Conservation (phyloP, 768 basidiomycete species). For the Psilocybe subaeruginosa region DNA sequence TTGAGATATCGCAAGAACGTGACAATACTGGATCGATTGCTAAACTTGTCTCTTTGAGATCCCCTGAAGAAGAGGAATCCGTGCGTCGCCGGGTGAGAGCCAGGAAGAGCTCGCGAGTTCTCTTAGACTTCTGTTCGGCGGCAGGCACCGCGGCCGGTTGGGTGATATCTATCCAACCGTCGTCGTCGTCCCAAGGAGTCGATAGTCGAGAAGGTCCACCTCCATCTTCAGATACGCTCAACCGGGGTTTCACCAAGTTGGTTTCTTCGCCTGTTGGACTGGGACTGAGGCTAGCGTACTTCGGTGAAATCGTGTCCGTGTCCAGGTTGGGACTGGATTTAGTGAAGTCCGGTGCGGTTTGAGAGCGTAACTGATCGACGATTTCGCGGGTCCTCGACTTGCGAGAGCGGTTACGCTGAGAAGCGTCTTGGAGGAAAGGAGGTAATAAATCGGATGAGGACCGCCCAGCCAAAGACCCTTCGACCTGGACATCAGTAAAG, state of each 20-base stretch:
- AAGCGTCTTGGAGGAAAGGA: conserved; percentile 48
- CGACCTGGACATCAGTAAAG: conserved; percentile 43
- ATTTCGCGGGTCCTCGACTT: conserved; percentile 62
- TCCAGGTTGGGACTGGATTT: conserved; percentile 2
- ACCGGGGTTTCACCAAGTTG: conserved; percentile 33
- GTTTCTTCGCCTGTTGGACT: conserved; percentile 35
- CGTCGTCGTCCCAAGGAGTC: conserved; percentile 43
- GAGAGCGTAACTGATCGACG: conserved; percentile 56
- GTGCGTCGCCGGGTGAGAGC: conserved; percentile 44
- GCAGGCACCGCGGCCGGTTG: conserved; percentile 24
- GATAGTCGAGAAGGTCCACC: conserved; percentile 31
- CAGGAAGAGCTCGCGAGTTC: conserved; percentile 45
- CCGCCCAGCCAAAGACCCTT: conserved; percentile 23
- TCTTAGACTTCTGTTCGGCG: conserved; percentile 35
- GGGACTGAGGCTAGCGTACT: conserved; percentile 35
- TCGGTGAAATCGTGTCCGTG: conserved; percentile 19
- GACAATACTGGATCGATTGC: conserved; percentile 2
- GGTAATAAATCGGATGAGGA: conserved; percentile 42
- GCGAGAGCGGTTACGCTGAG: conserved; percentile 40
- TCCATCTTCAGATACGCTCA: conserved; percentile 43
- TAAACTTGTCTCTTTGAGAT: conserved; percentile 20
- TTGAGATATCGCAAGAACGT: conserved; percentile 12
- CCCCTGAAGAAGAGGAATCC: conserved; percentile 36
- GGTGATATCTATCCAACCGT: conserved; percentile 46
- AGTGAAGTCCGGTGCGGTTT: conserved; percentile 20